Evolutionary conservation across 164 flowering plant genomes (phyloP).

Genomic region (Aristolochia fimbriata): DNA sequence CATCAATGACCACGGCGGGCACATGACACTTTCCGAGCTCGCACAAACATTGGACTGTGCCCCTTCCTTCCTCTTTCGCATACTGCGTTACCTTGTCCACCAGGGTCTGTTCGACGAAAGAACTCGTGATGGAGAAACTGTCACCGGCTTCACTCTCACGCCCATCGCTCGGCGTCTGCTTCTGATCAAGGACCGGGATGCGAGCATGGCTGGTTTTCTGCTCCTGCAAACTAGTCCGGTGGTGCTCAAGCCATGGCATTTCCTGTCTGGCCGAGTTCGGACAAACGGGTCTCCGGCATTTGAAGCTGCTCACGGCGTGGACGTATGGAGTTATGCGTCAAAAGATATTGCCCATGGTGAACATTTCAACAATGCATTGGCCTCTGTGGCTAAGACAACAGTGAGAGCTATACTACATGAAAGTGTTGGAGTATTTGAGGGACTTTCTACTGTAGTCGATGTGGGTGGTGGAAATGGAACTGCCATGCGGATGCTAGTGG

Average conservation of each 20-base stretch:
- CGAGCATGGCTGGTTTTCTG: conserved; percentile 5
- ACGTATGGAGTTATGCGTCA: conserved; percentile 5
- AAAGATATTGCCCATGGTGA: not conserved
- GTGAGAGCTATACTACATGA: not conserved
- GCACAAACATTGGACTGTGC: conserved; percentile 26
- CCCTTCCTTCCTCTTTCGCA: conserved; percentile 27
- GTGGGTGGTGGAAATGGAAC: conserved; percentile 11
- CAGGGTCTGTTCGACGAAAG: conserved; percentile 1
- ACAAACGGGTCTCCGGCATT: not conserved
- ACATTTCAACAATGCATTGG: conserved; percentile 8
- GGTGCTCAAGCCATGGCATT: conserved; percentile 7
- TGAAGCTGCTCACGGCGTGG: conserved; percentile 4
- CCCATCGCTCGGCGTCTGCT: conserved; percentile 7
- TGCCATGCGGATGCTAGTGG: not conserved
- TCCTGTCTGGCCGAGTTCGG: not conserved
- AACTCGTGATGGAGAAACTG: not conserved
- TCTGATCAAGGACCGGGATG: not conserved
- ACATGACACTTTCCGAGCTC: conserved; percentile 36
- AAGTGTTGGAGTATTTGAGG: conserved; percentile 2
- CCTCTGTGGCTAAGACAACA: not conserved
- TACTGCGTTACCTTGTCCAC: conserved; percentile 38
- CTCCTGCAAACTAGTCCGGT: conserved; percentile 7
- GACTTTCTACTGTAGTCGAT: conserved; percentile 5
- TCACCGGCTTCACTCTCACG: not conserved
- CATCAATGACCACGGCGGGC: conserved; percentile 23